Evolutionary conservation across 2,329 filamentous ascomycete genomes (phyloP).

Genomic region (Bipolaris bicolor): DNA sequence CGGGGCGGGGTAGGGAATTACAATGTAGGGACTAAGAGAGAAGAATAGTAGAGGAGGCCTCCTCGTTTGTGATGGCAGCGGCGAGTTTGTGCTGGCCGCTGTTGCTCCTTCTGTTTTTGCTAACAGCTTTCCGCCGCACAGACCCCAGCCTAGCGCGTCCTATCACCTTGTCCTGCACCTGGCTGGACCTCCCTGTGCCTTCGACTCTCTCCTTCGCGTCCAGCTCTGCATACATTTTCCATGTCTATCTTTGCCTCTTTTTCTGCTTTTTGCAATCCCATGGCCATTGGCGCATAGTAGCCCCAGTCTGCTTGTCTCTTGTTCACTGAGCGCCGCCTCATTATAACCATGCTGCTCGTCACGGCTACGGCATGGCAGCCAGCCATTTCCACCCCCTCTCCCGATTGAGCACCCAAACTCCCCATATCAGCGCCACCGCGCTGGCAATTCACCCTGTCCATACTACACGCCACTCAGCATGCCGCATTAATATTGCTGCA

Average conservation of each 20-base stretch:
- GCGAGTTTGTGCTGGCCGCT: conserved; percentile 24
- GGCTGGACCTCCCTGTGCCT: conserved; percentile 16
- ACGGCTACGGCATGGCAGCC: not conserved
- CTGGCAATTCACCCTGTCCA: not conserved
- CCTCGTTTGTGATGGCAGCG: conserved; percentile 37
- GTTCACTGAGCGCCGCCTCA: not conserved
- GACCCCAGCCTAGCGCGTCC: conserved; percentile 28
- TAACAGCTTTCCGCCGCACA: conserved; percentile 31
- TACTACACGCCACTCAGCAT: not conserved
- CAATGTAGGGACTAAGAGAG: conserved; percentile 12
- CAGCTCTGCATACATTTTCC: not conserved
- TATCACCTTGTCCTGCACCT: conserved; percentile 24
- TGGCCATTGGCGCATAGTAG: not conserved
- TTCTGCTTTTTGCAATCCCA: not conserved
- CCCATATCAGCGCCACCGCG: not conserved
- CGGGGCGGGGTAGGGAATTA: conserved; percentile 17
- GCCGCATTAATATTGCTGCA: not conserved
- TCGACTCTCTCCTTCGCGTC: conserved; percentile 1
- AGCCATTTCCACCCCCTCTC: not conserved
- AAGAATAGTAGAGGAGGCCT: conserved; percentile 27
- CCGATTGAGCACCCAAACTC: not conserved
- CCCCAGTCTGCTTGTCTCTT: not conserved
- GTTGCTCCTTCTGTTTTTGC: conserved; percentile 40
- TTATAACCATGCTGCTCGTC: not conserved
- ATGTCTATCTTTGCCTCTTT: not conserved